Percentiles rank a stretch among this genome's conserved stretches.
Conservation (phyloP, 2,329 filamentous ascomycete genomes). For the Fusarium sp. region DNA sequence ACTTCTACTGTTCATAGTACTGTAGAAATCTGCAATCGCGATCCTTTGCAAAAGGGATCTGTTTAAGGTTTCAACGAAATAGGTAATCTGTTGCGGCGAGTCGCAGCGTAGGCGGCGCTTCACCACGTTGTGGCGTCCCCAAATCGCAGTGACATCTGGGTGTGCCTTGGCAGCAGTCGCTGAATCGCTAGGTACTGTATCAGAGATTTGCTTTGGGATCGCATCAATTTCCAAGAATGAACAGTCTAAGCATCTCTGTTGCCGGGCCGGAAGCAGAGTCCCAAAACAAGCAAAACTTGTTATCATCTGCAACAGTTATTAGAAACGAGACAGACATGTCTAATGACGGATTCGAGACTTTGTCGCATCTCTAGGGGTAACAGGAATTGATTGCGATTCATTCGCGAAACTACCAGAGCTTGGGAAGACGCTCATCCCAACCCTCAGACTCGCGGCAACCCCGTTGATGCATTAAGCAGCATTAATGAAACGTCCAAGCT, state of each 20-base stretch:
- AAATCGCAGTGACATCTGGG: slow-evolving; percentile 22
- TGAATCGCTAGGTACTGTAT: neutral
- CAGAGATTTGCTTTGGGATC: neutral
- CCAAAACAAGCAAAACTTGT: slow-evolving; percentile 1
- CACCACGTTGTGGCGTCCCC: slow-evolving; percentile 15
- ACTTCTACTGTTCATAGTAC: neutral
- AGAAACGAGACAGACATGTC: slow-evolving; percentile 13
- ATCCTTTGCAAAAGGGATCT: slow-evolving; percentile 15
- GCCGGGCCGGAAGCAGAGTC: slow-evolving; percentile 19
- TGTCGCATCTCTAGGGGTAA: slow-evolving; percentile 2
- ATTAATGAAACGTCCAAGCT: slow-evolving; percentile 31
- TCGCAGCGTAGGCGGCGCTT: slow-evolving; percentile 35
- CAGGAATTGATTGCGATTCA: slow-evolving; percentile 13
- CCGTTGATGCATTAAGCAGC: slow-evolving; percentile 17
- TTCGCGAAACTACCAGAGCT: slow-evolving; percentile 12
- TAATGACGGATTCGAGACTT: slow-evolving; percentile 3
- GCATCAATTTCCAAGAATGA: slow-evolving; percentile 7
- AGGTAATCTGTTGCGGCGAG: slow-evolving; percentile 11
- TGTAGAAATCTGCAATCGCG: slow-evolving; percentile 11
- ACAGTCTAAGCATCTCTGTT: slow-evolving; percentile 8
- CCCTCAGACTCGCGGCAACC: slow-evolving; percentile 13
- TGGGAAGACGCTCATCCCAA: neutral
- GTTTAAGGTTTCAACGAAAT: slow-evolving; percentile 13
- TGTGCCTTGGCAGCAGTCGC: slow-evolving; percentile 7
- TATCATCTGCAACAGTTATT: slow-evolving; percentile 17